Conservation (phyloP, 345 rosid genomes). For the Excoecaria cochinchinensis region DNA sequence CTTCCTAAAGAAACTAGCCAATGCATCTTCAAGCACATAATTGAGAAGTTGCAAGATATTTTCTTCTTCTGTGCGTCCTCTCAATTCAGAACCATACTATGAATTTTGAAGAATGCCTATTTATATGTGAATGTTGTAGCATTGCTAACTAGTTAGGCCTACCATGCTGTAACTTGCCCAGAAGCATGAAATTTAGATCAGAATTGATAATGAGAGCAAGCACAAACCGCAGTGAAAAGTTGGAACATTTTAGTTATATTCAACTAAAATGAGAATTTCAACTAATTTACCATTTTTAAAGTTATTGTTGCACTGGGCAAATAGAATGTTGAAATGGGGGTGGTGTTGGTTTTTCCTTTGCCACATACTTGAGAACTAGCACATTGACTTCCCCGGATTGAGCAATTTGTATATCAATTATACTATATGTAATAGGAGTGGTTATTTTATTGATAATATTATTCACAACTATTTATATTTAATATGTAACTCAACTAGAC, state of each 20-base stretch:
- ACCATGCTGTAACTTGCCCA: not conserved
- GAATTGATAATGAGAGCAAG: not conserved
- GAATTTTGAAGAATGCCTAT: not conserved
- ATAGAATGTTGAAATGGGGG: no score
- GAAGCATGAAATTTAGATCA: not conserved
- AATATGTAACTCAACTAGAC: no score
- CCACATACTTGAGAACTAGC: no score
- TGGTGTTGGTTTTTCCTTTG: no score
- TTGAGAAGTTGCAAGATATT: not conserved
- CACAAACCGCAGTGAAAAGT: not conserved
- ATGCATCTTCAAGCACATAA: conserved; percentile 22
- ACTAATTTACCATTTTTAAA: no score
- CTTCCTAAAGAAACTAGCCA: conserved; percentile 64
- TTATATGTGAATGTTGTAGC: not conserved
- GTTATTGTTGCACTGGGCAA: no score
- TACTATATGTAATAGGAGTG: no score
- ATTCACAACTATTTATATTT: no score
- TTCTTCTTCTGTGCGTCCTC: not conserved
- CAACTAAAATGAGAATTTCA: not conserved
- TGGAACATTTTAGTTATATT: not conserved
- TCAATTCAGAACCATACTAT: not conserved
- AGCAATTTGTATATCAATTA: no score
- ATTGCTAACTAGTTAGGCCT: not conserved
- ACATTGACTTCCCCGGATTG: no score
- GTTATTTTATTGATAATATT: no score